phyloP scores from a whole-genome alignment of 352 stramenopile species.

The Pythium volutum region DNA sequence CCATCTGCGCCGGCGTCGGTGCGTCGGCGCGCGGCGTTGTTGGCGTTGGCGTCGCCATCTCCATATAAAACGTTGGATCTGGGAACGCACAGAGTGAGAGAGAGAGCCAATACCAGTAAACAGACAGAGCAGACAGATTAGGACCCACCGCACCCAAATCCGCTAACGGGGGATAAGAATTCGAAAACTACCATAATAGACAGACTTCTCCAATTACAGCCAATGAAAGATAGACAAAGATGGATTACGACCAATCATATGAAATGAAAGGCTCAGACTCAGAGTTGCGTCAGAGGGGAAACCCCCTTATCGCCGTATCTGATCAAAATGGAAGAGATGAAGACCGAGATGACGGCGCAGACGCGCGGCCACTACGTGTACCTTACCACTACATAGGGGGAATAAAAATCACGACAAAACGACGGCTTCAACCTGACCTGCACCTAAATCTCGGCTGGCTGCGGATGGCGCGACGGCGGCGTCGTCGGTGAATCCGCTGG shows the following conservation, averaged over 20 bases:
- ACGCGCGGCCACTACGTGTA: too few species aligned
- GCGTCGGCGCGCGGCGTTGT: neutral
- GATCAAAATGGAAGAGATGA: neutral
- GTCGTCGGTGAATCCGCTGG: neutral
- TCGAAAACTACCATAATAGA: neutral
- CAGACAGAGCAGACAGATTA: neutral
- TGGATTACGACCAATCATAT: neutral
- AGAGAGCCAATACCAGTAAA: conserved; percentile 9
- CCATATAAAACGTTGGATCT: conserved; percentile 1
- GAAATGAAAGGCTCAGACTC: neutral
- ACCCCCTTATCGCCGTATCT: neutral
- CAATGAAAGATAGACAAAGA: neutral
- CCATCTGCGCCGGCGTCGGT: neutral
- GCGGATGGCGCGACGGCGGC: too few species aligned
- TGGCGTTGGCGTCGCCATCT: neutral
- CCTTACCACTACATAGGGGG: too few species aligned
- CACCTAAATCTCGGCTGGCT: neutral
- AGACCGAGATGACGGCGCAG: neutral
- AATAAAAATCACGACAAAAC: neutral
- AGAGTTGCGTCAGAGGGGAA: conserved; percentile 3
- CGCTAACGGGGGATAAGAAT: neutral
- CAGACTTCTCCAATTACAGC: neutral
- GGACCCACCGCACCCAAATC: neutral
- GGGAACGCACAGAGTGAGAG: neutral
- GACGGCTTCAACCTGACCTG: neutral